Evolutionary conservation across 2,329 filamentous ascomycete genomes (phyloP).

Genomic region (Diaporthe vexans): DNA sequence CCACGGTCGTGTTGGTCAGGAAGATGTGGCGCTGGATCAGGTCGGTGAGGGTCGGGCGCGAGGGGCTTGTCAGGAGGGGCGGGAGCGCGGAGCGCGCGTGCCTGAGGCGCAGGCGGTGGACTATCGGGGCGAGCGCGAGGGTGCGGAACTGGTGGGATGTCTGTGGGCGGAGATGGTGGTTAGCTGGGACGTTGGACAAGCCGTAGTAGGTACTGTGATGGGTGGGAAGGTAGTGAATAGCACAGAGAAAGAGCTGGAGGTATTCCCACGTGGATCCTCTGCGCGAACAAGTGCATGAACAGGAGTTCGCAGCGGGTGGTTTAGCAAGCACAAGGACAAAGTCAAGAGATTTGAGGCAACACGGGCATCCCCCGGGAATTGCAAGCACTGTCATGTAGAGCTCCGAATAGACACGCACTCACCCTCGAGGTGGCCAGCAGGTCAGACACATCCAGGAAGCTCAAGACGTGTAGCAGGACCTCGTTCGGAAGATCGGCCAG

Average conservation of each 20-base stretch:
- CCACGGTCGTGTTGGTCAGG: slow-evolving; percentile 74
- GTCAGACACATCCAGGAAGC: slow-evolving; percentile 70
- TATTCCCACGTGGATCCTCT: neutral
- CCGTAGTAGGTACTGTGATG: no score
- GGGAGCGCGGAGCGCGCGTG: slow-evolving; percentile 67
- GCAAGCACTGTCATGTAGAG: neutral
- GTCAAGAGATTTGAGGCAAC: neutral
- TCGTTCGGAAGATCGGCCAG: slow-evolving; percentile 67
- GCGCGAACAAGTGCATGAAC: neutral
- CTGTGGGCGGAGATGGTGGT: slow-evolving; percentile 53
- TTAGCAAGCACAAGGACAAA: no score
- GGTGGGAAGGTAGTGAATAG: no score
- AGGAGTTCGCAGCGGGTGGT: neutral
- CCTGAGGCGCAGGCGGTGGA: slow-evolving; percentile 74
- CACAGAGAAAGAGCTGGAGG: neutral
- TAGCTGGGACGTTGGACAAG: neutral
- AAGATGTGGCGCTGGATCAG: slow-evolving; percentile 77
- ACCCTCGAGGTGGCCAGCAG: slow-evolving; percentile 69
- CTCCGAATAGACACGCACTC: slow-evolving; percentile 50
- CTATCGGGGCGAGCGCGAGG: slow-evolving; percentile 74
- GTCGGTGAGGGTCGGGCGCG: slow-evolving; percentile 71
- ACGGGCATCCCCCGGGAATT: neutral
- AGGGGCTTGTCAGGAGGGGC: slow-evolving; percentile 68
- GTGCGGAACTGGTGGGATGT: slow-evolving; percentile 73
- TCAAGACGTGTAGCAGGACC: slow-evolving; percentile 67